These are phyloP conservation scores for Chaetomiaceae sp. DNA, from an alignment of 2,329 filamentous ascomycete species.

Conservation along the genomic window DNA sequence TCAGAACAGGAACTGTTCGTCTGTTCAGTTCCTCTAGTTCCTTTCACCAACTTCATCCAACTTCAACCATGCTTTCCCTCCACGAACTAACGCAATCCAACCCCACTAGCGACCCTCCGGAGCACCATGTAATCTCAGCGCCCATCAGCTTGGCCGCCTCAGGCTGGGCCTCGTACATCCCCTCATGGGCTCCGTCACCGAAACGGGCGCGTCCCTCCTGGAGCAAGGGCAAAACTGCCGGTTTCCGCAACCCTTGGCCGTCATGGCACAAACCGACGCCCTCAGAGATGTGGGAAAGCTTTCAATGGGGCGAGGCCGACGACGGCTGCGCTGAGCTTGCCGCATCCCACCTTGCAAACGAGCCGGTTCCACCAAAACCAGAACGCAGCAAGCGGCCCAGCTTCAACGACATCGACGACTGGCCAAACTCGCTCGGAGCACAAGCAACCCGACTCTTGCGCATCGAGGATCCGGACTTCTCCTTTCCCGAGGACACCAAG, in stretches of 20 bases:
- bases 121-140: conserved; percentile 11
- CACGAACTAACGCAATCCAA: background rate
- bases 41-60: background rate
- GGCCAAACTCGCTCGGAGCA: conserved; percentile 15
- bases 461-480: conserved; percentile 25
- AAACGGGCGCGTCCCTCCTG: background rate
- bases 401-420: conserved; percentile 18
- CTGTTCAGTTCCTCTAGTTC: no score
- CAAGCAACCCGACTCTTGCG: conserved; percentile 22
- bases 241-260: conserved; percentile 30
- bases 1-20: no score
- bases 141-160: background rate
- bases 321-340: conserved; percentile 24
- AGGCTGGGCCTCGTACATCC: conserved; percentile 15
- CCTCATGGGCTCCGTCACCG: conserved; percentile 5
- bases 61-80: conserved; percentile 3
- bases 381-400: conserved; percentile 7
- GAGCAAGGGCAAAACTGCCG: background rate
- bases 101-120: background rate
- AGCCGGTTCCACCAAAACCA: background rate
- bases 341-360: conserved; percentile 15
- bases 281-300: conserved; percentile 20
- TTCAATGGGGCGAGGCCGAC: conserved; percentile 25
- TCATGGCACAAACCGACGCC: conserved; percentile 26
- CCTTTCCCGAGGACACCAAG: conserved; percentile 12